These are phyloP conservation scores for Fusarium verrucosum DNA, from an alignment of 2,329 filamentous ascomycete genomes.

Conservation along the genomic window DNA sequence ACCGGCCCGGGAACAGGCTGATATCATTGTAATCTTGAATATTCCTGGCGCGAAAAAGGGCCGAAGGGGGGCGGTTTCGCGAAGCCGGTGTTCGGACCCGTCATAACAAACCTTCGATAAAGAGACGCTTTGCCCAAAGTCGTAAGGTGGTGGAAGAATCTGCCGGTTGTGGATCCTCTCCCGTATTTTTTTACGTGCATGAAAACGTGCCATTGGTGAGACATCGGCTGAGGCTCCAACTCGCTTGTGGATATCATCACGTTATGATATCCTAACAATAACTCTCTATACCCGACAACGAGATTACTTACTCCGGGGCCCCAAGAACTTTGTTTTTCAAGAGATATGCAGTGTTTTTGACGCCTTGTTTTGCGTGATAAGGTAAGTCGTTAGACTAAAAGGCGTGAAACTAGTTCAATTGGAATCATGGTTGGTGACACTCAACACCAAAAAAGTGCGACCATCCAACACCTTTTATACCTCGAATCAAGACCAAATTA, in stretches of 20 bases:
- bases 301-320: slow-evolving; percentile 30
- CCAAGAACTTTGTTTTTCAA: slow-evolving; percentile 7
- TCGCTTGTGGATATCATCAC: slow-evolving; percentile 26
- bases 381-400: background rate
- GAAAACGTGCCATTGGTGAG: slow-evolving; percentile 31
- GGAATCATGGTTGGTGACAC: background rate
- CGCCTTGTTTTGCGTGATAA: background rate
- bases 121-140: slow-evolving; percentile 4
- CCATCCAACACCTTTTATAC: slow-evolving; percentile 7
- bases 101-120: slow-evolving; percentile 15
- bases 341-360: background rate
- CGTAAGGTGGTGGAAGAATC: slow-evolving; percentile 28
- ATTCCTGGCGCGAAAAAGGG: slow-evolving; percentile 15
- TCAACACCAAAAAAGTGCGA: background rate
- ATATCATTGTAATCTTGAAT: background rate
- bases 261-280: slow-evolving; percentile 38
- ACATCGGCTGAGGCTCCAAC: slow-evolving; percentile 5
- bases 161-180: slow-evolving; percentile 23
- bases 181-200: slow-evolving; percentile 27
- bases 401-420: background rate
- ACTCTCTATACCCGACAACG: slow-evolving; percentile 21
- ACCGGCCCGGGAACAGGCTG: background rate
- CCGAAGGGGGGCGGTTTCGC: slow-evolving; percentile 13
- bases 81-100: slow-evolving; percentile 20
- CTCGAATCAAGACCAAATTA: background rate